These are phyloP conservation scores for Brettanomyces naardenensis DNA, from an alignment of 805 yeast species.

Conservation along the genomic window DNA sequence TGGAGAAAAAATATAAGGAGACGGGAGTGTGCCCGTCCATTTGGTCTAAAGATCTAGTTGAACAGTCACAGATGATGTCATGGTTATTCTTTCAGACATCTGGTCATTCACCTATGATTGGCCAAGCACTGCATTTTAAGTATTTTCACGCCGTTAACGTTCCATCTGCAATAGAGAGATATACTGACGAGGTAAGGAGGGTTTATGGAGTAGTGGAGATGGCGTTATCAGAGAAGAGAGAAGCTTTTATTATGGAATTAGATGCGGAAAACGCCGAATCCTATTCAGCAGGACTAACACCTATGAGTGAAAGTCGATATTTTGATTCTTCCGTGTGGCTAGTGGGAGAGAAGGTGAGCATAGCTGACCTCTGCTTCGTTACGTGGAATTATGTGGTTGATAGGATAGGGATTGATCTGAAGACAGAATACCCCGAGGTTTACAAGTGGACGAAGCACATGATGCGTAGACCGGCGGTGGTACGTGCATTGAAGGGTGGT, in stretches of 20 bases:
- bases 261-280: slow-evolving; percentile 84
- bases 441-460: slow-evolving; percentile 92
- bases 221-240: slow-evolving; percentile 90
- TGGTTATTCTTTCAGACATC: slow-evolving; percentile 95
- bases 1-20: slow-evolving; percentile 56
- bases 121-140: slow-evolving; percentile 91
- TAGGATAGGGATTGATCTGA: slow-evolving; percentile 81
- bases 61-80: slow-evolving; percentile 75
- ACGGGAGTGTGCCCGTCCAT: slow-evolving; percentile 57
- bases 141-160: slow-evolving; percentile 83
- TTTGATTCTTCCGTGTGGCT: slow-evolving; percentile 94
- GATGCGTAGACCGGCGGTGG: slow-evolving; percentile 93
- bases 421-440: slow-evolving; percentile 87
- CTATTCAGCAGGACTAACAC: slow-evolving; percentile 82
- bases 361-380: slow-evolving; percentile 88
- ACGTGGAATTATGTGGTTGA: slow-evolving; percentile 97
- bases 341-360: slow-evolving; percentile 75
- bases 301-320: slow-evolving; percentile 74
- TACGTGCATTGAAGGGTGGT: slow-evolving; percentile 67
- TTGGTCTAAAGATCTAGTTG: slow-evolving; percentile 72
- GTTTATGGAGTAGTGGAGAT: slow-evolving; percentile 92
- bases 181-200: slow-evolving; percentile 85
- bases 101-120: slow-evolving; percentile 98
- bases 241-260: slow-evolving; percentile 80
- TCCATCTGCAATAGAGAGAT: slow-evolving; percentile 84